Evolutionary conservation across 148 eudicot species (phyloP).

Genomic region (Diospyros lotus): DNA sequence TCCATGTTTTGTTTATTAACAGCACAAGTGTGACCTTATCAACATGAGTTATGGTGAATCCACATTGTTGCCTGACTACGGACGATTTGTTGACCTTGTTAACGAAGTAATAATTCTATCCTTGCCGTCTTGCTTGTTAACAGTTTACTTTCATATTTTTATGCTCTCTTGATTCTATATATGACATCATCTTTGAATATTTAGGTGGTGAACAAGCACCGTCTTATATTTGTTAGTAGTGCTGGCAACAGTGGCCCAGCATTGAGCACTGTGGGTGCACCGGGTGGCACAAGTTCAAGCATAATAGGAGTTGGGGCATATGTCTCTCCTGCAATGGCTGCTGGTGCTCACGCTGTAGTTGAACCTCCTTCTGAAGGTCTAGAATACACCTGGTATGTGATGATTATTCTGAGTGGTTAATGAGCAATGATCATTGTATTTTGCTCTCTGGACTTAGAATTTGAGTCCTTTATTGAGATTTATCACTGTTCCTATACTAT

Average conservation of each 20-base stretch:
- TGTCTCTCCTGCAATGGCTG: constrained; percentile 99
- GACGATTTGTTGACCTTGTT: constrained; percentile 96
- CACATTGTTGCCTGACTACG: constrained; percentile 87
- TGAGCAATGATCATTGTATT: neutral
- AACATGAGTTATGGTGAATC: constrained; percentile 99
- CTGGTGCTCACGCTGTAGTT: constrained; percentile 86
- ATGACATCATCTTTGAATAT: constrained; percentile 17
- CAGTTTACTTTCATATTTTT: neutral
- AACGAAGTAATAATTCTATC: constrained; percentile 54
- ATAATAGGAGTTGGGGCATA: constrained; percentile 97
- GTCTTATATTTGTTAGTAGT: constrained; percentile 77
- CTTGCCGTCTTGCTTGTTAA: neutral
- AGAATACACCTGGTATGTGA: constrained; percentile 85
- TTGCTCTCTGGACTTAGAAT: neutral
- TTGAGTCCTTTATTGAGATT: too few species aligned
- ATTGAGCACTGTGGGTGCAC: constrained; percentile 93
- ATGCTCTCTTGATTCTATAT: constrained; percentile 3
- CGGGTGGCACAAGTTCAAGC: constrained; percentile 97
- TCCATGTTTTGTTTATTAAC: constrained; percentile 19
- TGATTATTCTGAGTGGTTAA: neutral
- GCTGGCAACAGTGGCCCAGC: constrained; percentile 99
- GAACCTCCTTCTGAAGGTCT: constrained; percentile 89
- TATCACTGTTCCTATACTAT: neutral
- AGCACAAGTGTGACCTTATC: constrained; percentile 99
- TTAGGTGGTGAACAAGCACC: constrained; percentile 88